A percentile compares a stretch with the other conserved stretches of the same genome.
Conservation (phyloP, 345 rosid genomes). For the Pistacia vera region DNA sequence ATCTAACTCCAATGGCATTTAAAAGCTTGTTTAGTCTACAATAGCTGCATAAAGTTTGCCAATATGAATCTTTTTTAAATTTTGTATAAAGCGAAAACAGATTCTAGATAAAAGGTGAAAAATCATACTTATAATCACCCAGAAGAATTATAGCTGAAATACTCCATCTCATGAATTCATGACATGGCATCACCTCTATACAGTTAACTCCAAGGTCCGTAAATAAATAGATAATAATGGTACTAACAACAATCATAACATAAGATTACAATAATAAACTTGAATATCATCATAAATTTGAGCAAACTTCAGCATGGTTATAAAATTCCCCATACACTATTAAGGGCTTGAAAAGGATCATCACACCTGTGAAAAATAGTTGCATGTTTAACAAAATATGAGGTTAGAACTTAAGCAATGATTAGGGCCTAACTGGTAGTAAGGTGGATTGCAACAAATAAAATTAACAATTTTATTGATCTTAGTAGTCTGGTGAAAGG, state of each 20-base stretch:
- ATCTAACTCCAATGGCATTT: not conserved
- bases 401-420: not conserved
- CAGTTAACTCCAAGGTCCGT: slow-evolving; percentile 98
- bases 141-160: slow-evolving; percentile 77
- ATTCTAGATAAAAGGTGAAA: slow-evolving; percentile 18
- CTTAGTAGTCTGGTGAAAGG: not conserved
- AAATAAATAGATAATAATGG: slow-evolving; percentile 29
- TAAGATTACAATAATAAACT: not conserved
- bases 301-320: no score
- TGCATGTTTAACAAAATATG: not conserved
- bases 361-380: not conserved
- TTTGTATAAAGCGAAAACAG: slow-evolving; percentile 16
- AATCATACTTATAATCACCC: slow-evolving; percentile 76
- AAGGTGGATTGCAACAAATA: not conserved
- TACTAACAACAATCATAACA: slow-evolving; percentile 11
- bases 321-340: no score
- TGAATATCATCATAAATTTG: no score
- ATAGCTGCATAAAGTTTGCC: not conserved
- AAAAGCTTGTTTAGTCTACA: slow-evolving; percentile 11
- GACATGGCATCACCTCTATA: slow-evolving; percentile 97
- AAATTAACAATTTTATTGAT: not conserved
- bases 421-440: no score
- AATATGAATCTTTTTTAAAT: slow-evolving; percentile 8
- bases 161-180: slow-evolving; percentile 95
- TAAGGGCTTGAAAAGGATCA: slow-evolving; percentile 5